Evolutionary conservation across 495 filamentous ascomycete species (phyloP).

Genomic region (Xylaria castorea): DNA sequence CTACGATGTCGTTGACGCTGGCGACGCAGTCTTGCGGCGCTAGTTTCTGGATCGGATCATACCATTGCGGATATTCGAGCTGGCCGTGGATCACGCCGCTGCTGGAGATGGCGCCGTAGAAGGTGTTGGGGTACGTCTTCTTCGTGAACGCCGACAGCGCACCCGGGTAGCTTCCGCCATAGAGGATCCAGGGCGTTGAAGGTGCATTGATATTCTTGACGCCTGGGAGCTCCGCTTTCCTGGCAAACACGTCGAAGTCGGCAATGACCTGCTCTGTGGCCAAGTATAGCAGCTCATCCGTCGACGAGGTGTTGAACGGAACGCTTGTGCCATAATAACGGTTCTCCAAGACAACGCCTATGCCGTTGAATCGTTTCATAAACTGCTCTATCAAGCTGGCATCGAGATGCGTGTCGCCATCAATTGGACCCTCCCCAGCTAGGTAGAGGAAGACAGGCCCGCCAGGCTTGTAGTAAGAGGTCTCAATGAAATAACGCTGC

Average conservation of each 20-base stretch:
- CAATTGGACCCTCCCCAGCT: constrained; percentile 43
- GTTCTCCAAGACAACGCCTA: constrained; percentile 51
- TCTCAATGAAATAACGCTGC: constrained; percentile 50
- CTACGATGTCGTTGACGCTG: constrained; percentile 49
- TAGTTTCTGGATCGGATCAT: constrained; percentile 48
- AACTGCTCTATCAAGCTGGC: constrained; percentile 40
- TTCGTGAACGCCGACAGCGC: constrained; percentile 46
- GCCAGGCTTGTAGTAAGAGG: constrained; percentile 49
- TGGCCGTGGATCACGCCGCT: constrained; percentile 44
- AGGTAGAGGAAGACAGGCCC: constrained; percentile 51
- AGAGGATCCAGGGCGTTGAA: constrained; percentile 46
- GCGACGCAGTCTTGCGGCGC: constrained; percentile 48
- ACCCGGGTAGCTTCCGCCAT: constrained; percentile 47
- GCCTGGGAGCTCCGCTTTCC: constrained; percentile 45
- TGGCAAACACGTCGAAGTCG: constrained; percentile 48
- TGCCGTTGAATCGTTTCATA: constrained; percentile 46
- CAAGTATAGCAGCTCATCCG: constrained; percentile 46
- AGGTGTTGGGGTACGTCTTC: constrained; percentile 42
- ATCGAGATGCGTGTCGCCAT: constrained; percentile 37
- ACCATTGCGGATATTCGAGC: constrained; percentile 45
- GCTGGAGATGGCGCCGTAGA: constrained; percentile 46
- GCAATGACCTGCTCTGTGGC: constrained; percentile 50
- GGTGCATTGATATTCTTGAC: constrained; percentile 40
- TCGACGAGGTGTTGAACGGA: constrained; percentile 42
- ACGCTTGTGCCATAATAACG: constrained; percentile 48